These are phyloP conservation scores for Cicer cuneatum DNA, from an alignment of 306 rosid genomes.

Conservation along the genomic window DNA sequence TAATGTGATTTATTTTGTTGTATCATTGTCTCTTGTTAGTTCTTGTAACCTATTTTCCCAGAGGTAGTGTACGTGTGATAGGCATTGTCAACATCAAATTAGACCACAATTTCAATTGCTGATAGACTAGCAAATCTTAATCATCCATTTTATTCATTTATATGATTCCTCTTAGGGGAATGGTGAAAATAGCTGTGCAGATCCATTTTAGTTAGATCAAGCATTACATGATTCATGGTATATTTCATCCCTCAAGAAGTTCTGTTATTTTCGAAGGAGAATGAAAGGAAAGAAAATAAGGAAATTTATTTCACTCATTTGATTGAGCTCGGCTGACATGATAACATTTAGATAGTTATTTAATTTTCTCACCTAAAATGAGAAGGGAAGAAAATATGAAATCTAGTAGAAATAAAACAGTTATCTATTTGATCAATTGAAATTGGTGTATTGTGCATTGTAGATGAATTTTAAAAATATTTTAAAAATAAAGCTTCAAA, in stretches of 20 bases:
- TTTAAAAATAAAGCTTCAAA: no score
- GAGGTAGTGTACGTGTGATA: slow-evolving; percentile 41
- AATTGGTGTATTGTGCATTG: neutral
- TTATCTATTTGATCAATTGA: neutral
- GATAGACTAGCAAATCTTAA: neutral
- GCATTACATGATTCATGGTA: neutral
- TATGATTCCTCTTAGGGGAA: slow-evolving; percentile 8
- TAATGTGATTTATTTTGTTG: slow-evolving; percentile 47
- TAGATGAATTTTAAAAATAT: no score
- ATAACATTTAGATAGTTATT: neutral
- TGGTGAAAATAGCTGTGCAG: neutral
- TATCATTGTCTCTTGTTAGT: slow-evolving; percentile 42
- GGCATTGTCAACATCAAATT: slow-evolving; percentile 28
- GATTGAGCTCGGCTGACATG: neutral
- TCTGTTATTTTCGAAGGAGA: neutral
- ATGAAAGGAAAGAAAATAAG: neutral
- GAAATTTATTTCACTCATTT: neutral
- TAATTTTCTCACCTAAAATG: neutral
- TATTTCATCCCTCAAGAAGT: neutral
- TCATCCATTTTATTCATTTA: slow-evolving; percentile 9
- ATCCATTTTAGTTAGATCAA: slow-evolving; percentile 11
- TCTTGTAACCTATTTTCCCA: slow-evolving; percentile 39
- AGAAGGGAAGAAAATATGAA: neutral
- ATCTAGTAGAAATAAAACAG: no score
- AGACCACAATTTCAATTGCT: slow-evolving; percentile 31